Conservation (phyloP, 2,329 filamentous ascomycete species). For the Colletotrichum tamarilloi region DNA sequence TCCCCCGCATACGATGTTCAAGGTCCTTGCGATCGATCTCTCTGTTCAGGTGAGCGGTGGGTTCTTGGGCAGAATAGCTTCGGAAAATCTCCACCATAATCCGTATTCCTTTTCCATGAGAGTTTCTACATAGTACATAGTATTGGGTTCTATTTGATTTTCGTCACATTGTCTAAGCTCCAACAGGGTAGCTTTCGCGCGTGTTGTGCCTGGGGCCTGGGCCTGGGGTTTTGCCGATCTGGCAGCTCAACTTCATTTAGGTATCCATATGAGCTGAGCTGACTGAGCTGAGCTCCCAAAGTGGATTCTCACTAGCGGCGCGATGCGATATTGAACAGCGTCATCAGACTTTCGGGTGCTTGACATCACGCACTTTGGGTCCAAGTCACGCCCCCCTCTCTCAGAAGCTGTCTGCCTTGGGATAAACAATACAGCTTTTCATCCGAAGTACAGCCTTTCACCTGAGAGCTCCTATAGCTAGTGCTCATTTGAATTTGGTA, state of each 20-base stretch:
- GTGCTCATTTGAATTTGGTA: not conserved
- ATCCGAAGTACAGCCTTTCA: not conserved
- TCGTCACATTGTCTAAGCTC: slow-evolving; percentile 8
- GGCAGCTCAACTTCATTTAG: not conserved
- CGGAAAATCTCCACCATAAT: not conserved
- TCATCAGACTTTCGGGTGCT: not conserved
- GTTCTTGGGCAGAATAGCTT: not conserved
- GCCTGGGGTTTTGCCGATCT: slow-evolving; percentile 22
- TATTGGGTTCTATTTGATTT: not conserved
- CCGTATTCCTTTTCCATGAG: not conserved
- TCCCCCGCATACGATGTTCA: slow-evolving; percentile 1
- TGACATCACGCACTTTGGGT: not conserved
- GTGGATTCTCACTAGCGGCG: slow-evolving; percentile 11
- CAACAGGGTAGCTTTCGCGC: slow-evolving; percentile 10
- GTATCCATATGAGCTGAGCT: not conserved
- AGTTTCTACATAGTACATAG: not conserved
- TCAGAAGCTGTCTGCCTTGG: too few species aligned
- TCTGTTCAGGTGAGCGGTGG: slow-evolving; percentile 13
- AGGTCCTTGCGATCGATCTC: slow-evolving; percentile 7
- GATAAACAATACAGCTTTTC: not conserved
- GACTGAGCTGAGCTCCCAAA: not conserved
- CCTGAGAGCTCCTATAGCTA: not conserved
- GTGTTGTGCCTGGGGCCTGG: not conserved
- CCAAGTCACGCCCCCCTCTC: not conserved
- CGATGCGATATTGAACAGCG: not conserved